Evolutionary conservation across 2,329 filamentous ascomycete genomes (phyloP).

Genomic region (Colletotrichum siamense): DNA sequence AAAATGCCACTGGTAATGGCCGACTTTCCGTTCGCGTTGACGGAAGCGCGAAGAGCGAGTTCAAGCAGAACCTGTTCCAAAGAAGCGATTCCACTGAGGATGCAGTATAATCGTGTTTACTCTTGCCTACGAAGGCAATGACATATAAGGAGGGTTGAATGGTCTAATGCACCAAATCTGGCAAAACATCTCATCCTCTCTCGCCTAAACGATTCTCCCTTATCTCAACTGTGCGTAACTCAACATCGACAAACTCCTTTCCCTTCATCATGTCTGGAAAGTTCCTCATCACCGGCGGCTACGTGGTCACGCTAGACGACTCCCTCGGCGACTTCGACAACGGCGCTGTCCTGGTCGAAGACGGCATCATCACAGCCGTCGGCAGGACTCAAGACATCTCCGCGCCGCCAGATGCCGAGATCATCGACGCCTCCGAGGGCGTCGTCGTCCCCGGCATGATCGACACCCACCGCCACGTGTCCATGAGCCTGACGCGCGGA

Average conservation of each 20-base stretch:
- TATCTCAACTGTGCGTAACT: background rate
- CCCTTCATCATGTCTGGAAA: background rate
- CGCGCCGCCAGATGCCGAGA: background rate
- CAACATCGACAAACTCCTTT: background rate
- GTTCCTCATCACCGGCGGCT: background rate
- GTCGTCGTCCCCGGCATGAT: background rate
- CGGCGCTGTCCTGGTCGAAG: background rate
- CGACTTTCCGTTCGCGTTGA: background rate
- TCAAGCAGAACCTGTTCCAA: background rate
- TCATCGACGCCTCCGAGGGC: background rate
- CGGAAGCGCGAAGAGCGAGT: background rate
- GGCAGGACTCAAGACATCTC: background rate
- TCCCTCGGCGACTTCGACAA: background rate
- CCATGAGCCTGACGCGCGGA: background rate
- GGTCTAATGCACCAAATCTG: background rate
- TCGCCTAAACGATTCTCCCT: rapidly evolving
- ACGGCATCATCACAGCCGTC: background rate
- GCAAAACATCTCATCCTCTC: background rate
- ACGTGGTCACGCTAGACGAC: background rate
- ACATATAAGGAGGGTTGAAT: background rate
- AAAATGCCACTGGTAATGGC: background rate
- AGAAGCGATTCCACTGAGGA: too few relatives aligned
- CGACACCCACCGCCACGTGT: background rate
- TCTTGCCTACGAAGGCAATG: background rate
- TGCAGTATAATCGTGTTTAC: background rate